Evolutionary conservation across 2,329 filamentous ascomycete species (phyloP), one percentile per base, ranked within the genome.

Genomic region (Mollisia scopiformis): DNA sequence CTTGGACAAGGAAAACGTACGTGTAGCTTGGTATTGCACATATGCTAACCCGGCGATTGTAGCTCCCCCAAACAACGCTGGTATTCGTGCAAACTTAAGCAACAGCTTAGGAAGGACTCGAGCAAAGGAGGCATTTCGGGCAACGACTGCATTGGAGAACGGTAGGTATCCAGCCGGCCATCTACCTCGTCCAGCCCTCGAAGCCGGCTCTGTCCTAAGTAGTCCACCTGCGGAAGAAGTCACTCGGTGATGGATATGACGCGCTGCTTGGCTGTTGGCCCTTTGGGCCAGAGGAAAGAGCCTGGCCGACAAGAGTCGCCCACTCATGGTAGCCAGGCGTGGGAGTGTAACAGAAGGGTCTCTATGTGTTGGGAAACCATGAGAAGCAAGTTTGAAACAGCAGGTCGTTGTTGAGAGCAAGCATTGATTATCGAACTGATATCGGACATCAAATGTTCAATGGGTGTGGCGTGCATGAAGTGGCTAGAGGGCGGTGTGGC

Each of bases 11-110:
- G 21, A 37, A 41, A 46, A 50, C 90, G 65, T 84, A 93, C 91
- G 91, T 58, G 89, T 88, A 65, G 95, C 94, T 77, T 99, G 95
- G 74, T 99, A 98, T 74, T 99, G 95, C 52, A 99, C 79, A 84
- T 97, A 99, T 27, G 93, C 93, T 61, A 96, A 79, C 2, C 91
- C 91, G 14, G 92, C 93, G 67, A 99, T 85, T 72, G 93, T 91
- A 50, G 93, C 85, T 43, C 92, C 93, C 43, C 94, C 95, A 71
- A 97, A 93, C 79, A 97, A 89, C 60, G 95, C 95, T 21, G 95
- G 95, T 57, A 97, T 82, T 59, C 93, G 87, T 35, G 88, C 84
- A 69, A 99, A 89, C 79, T 97, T 99, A 72, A 95, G 78, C n/a
- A 95, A 88, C 54, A 99, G 82, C 74, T 92, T 94, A 1, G 96